Evolutionary conservation across 139 green algal genomes (phyloP).

Genomic region (Chlamydomonas applanata): DNA sequence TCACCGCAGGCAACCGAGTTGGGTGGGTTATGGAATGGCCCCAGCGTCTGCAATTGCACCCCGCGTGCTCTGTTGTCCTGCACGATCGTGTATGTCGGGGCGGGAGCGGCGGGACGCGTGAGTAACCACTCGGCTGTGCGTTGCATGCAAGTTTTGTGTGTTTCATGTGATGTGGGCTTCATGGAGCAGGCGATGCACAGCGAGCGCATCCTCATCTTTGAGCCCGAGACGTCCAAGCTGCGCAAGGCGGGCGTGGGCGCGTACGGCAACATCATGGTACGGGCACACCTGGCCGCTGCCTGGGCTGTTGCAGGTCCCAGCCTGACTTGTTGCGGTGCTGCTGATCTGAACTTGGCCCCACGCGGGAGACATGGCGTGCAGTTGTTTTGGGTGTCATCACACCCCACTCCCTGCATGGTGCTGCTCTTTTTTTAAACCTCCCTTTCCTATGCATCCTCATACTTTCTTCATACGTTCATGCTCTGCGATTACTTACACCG

Average conservation of each 20-base stretch:
- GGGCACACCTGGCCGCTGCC: slow-evolving; percentile 17
- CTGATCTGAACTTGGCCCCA: neutral
- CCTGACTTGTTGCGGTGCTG: neutral
- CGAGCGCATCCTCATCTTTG: slow-evolving; percentile 83
- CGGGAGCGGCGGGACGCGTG: too few relatives aligned
- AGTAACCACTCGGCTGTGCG: too few relatives aligned
- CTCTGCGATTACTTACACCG: neutral
- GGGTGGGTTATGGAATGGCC: too few relatives aligned
- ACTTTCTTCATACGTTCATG: slow-evolving; percentile 2
- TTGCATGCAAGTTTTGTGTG: neutral
- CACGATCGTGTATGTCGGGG: too few relatives aligned
- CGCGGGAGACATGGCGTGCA: slow-evolving; percentile 18
- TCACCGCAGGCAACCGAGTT: too few relatives aligned
- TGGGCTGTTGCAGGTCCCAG: neutral
- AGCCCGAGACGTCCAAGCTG: slow-evolving; percentile 53
- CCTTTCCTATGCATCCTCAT: neutral
- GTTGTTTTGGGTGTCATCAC: too few relatives aligned
- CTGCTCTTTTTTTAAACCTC: neutral
- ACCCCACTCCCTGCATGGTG: slow-evolving; percentile 18
- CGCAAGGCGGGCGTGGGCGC: slow-evolving; percentile 41
- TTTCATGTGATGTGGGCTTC: neutral
- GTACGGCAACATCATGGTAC: slow-evolving; percentile 50
- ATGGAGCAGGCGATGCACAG: slow-evolving; percentile 80
- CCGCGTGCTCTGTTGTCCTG: neutral
- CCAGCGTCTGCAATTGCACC: neutral